Percentiles rank a stretch among this genome's conserved stretches.
phyloP scores from a whole-genome alignment of 768 basidiomycete genomes.

The Auricularia cornea region DNA sequence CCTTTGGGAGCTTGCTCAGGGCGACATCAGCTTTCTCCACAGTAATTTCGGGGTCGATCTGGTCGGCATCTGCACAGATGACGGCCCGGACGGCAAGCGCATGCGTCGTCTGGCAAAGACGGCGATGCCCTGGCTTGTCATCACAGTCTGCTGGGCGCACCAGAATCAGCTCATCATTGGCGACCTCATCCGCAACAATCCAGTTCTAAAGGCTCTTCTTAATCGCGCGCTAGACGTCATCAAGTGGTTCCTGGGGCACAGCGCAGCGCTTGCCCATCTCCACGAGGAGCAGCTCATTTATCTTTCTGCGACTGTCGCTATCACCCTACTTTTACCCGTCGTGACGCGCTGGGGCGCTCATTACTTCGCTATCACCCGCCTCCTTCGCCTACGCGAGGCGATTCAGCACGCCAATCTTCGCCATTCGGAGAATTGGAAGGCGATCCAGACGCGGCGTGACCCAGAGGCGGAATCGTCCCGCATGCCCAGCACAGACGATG shows the following conservation, averaged over 20 bases:
- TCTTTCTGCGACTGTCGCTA: too few relatives aligned
- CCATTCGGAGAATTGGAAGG: slow-evolving; percentile 5
- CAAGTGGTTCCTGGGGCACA: slow-evolving; percentile 30
- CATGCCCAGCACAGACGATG: too few relatives aligned
- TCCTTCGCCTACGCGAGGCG: slow-evolving; percentile 16
- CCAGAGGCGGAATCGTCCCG: background rate
- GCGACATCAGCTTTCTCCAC: background rate
- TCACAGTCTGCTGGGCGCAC: slow-evolving; percentile 20
- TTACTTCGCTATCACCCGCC: slow-evolving; percentile 16
- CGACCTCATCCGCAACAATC: slow-evolving; percentile 20
- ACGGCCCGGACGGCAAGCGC: background rate
- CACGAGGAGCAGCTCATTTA: slow-evolving; percentile 16
- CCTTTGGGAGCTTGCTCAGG: background rate
- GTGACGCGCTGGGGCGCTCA: slow-evolving; percentile 26
- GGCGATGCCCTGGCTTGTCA: slow-evolving; percentile 6
- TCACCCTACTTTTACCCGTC: too few relatives aligned
- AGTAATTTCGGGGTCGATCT: background rate
- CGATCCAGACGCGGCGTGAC: background rate
- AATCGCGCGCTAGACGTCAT: slow-evolving; percentile 11
- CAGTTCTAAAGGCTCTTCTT: slow-evolving; percentile 11
- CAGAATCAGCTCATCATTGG: slow-evolving; percentile 31
- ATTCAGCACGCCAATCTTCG: slow-evolving; percentile 9
- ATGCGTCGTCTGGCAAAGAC: background rate
- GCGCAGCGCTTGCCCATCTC: slow-evolving; percentile 21
- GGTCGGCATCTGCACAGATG: background rate